Evolutionary conservation across 441 rosid species (phyloP).

Genomic region (Brassica hybrid): DNA sequence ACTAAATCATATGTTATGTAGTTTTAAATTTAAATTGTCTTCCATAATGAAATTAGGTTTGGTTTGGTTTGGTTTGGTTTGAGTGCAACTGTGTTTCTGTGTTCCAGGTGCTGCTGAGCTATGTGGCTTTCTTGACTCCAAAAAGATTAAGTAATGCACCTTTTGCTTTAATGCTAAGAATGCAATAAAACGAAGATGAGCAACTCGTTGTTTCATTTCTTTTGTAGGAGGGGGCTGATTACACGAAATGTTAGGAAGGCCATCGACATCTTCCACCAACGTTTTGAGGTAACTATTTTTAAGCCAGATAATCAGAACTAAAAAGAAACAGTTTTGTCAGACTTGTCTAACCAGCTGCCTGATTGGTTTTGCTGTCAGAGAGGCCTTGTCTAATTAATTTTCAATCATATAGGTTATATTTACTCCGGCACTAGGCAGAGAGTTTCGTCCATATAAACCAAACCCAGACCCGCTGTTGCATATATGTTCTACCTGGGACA

Average conservation of each 20-base stretch:
- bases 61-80: neutral
- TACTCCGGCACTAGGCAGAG: conserved; percentile 92
- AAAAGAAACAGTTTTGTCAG: neutral
- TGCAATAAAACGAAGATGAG: conserved; percentile 5
- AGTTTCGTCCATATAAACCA: conserved; percentile 91
- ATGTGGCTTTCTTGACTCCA: conserved; percentile 86
- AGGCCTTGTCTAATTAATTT: neutral
- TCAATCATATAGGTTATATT: conserved; percentile 57
- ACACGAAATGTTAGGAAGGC: conserved; percentile 88
- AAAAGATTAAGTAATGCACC: conserved; percentile 63
- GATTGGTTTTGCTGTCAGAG: conserved; percentile 7
- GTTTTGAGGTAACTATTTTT: conserved; percentile 64
- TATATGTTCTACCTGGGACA: conserved; percentile 82
- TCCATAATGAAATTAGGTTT: too few species aligned
- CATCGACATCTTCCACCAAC: conserved; percentile 77
- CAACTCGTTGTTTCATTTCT: neutral
- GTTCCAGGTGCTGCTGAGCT: conserved; percentile 78
- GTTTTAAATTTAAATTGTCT: too few species aligned
- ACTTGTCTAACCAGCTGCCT: neutral
- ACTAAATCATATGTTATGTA: too few species aligned
- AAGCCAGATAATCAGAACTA: neutral
- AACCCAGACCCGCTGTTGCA: conserved; percentile 91
- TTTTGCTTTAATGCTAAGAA: conserved; percentile 1
- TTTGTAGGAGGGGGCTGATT: conserved; percentile 79
- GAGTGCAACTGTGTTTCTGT: conserved; percentile 19